Conservation (phyloP, 106 monocot genomes). For the Dioscorea dumetorum region DNA sequence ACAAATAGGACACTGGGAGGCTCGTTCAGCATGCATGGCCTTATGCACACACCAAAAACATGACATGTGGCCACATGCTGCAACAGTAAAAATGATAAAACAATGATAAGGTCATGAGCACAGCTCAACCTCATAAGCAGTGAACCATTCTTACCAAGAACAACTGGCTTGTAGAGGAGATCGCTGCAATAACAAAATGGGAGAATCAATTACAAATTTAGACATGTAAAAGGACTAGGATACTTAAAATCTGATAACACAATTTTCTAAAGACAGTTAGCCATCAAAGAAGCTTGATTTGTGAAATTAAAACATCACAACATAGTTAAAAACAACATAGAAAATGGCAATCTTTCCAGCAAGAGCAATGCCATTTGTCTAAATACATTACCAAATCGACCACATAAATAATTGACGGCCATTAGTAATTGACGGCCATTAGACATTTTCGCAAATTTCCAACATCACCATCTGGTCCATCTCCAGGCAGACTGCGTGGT, state of each 20-base stretch:
- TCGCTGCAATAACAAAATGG: slow-evolving; percentile 29
- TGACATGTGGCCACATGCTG: slow-evolving; percentile 91
- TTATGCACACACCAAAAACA: slow-evolving; percentile 94
- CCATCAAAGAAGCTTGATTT: not conserved
- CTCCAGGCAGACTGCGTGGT: too few relatives aligned
- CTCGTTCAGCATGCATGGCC: slow-evolving; percentile 46
- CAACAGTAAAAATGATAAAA: slow-evolving; percentile 4
- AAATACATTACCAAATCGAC: too few relatives aligned
- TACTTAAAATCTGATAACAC: not conserved
- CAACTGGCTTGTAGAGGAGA: slow-evolving; percentile 62
- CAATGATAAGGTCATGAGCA: not conserved
- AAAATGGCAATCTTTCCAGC: too few relatives aligned
- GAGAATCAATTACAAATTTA: not conserved
- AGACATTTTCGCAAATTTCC: too few relatives aligned
- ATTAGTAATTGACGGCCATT: too few relatives aligned
- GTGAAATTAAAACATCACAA: too few relatives aligned
- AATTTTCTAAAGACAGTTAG: not conserved
- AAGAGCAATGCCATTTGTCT: too few relatives aligned
- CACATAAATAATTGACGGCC: too few relatives aligned
- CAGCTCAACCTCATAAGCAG: not conserved
- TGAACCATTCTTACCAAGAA: slow-evolving; percentile 45
- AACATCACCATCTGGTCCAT: too few relatives aligned
- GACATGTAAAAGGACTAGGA: not conserved
- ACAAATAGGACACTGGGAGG: slow-evolving; percentile 67
- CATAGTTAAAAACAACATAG: too few relatives aligned